These are phyloP conservation scores for Cephaloascus fragrans DNA, from an alignment of 805 yeast species.

Conservation along the genomic window DNA sequence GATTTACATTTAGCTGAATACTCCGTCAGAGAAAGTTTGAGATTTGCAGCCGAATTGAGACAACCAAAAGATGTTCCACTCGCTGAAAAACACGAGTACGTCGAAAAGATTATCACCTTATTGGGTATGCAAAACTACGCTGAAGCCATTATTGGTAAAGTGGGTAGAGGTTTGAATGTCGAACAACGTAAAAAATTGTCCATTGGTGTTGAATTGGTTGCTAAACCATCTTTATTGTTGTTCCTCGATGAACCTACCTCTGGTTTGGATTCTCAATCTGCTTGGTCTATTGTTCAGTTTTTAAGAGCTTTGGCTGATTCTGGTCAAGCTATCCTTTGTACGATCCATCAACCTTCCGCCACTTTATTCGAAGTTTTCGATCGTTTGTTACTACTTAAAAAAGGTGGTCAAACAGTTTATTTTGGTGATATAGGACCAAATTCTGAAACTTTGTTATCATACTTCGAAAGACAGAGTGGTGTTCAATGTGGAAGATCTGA, in stretches of 20 bases:
- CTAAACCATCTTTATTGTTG: constrained; percentile 40
- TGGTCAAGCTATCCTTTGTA: constrained; percentile 49
- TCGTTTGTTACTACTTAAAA: constrained; percentile 31
- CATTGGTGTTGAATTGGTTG: constrained; percentile 46
- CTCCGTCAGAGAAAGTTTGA: constrained; percentile 41
- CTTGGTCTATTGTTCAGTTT: constrained; percentile 48
- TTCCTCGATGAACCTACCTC: constrained; percentile 59
- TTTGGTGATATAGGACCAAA: constrained; percentile 42
- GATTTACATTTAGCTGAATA: constrained; percentile 40
- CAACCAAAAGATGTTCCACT: constrained; percentile 29
- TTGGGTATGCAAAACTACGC: constrained; percentile 30
- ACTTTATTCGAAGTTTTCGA: constrained; percentile 32
- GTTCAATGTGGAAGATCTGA: constrained; percentile 25
- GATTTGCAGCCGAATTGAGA: constrained; percentile 40
- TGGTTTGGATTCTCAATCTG: constrained; percentile 49
- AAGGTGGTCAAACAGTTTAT: constrained; percentile 28
- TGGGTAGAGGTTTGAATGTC: constrained; percentile 26
- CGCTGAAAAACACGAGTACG: constrained; percentile 32
- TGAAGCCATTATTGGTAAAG: constrained; percentile 31
- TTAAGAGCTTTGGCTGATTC: constrained; percentile 38
- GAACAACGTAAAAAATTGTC: constrained; percentile 35
- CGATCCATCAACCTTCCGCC: constrained; percentile 44
- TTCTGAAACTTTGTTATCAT: constrained; percentile 29
- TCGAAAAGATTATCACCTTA: constrained; percentile 27
- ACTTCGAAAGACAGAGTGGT: constrained; percentile 35